Evolutionary conservation across 2,329 filamentous ascomycete species (phyloP).

Genomic region (Dactylonectria macrodidyma): DNA sequence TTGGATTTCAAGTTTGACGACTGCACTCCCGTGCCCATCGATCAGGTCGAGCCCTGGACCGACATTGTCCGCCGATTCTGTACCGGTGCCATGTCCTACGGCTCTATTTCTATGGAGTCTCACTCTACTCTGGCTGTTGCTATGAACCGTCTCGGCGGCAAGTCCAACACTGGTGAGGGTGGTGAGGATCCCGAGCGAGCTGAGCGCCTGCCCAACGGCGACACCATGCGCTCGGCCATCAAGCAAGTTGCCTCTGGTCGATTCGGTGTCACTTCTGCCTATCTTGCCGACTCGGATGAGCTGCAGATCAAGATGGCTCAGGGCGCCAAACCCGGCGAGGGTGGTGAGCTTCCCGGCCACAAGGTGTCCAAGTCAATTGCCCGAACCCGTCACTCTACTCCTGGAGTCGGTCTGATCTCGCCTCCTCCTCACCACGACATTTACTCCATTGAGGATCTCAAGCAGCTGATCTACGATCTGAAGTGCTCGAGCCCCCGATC

Average conservation of each 20-base stretch:
- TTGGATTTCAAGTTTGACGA: slow-evolving; percentile 98
- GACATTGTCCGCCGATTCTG: slow-evolving; percentile 97
- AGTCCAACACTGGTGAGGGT: slow-evolving; percentile 98
- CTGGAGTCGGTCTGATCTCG: slow-evolving; percentile 95
- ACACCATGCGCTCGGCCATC: slow-evolving; percentile 97
- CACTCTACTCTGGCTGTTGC: slow-evolving; percentile 96
- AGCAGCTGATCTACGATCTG: slow-evolving; percentile 97
- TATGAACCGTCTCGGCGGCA: slow-evolving; percentile 96
- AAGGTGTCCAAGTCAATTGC: slow-evolving; percentile 97
- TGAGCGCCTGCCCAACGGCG: slow-evolving; percentile 87
- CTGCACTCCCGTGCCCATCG: slow-evolving; percentile 86
- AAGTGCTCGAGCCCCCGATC: slow-evolving; percentile 96
- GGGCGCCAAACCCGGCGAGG: slow-evolving; percentile 97
- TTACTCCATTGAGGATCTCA: slow-evolving; percentile 97
- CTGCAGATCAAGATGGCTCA: slow-evolving; percentile 99
- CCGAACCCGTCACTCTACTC: slow-evolving; percentile 94
- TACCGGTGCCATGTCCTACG: slow-evolving; percentile 98
- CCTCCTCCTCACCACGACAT: slow-evolving; percentile 98
- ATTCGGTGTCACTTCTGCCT: slow-evolving; percentile 96
- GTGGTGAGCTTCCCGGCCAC: slow-evolving; percentile 96
- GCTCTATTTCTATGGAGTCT: slow-evolving; percentile 98
- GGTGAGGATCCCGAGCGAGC: slow-evolving; percentile 96
- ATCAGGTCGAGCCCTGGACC: slow-evolving; percentile 98
- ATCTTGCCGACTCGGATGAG: slow-evolving; percentile 95
- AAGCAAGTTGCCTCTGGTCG: slow-evolving; percentile 97